Evolutionary conservation across 768 basidiomycete genomes (phyloP).

Genomic region (Calocybe gangraenosa): DNA sequence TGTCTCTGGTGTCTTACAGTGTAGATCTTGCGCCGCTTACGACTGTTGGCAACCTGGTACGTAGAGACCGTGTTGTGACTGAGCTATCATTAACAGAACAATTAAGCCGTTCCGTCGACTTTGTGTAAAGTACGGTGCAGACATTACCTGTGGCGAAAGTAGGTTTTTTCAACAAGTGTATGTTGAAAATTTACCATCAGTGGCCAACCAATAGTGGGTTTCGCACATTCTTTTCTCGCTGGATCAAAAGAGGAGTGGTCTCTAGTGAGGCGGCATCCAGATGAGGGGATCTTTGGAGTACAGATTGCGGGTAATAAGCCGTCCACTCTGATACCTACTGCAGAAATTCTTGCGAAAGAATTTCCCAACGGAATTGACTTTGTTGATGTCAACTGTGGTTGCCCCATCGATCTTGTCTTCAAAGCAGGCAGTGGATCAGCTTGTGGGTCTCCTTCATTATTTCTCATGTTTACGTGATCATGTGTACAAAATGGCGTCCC

Average conservation of each 20-base stretch:
- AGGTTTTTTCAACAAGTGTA: constrained; percentile 14
- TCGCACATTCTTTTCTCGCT: constrained; percentile 83
- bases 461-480: not conserved
- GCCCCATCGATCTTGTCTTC: constrained; percentile 96
- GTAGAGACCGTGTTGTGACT: constrained; percentile 13
- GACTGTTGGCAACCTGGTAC: constrained; percentile 90
- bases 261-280: constrained; percentile 82
- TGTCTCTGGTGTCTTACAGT: not conserved
- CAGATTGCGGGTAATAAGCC: constrained; percentile 92
- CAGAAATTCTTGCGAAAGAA: constrained; percentile 76
- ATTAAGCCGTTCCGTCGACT: constrained; percentile 86
- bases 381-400: constrained; percentile 94
- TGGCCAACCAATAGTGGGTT: constrained; percentile 58
- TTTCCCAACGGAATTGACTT: constrained; percentile 72
- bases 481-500: not conserved
- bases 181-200: no score
- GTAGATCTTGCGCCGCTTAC: constrained; percentile 67
- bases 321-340: constrained; percentile 67
- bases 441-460: constrained; percentile 45
- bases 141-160: constrained; percentile 96
- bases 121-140: constrained; percentile 82
- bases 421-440: constrained; percentile 88
- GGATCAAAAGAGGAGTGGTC: constrained; percentile 97
- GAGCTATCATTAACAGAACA: not conserved
- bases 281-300: constrained; percentile 83